Conservation (phyloP, 2,329 filamentous ascomycete genomes). For the Venturiaceae sp. region DNA sequence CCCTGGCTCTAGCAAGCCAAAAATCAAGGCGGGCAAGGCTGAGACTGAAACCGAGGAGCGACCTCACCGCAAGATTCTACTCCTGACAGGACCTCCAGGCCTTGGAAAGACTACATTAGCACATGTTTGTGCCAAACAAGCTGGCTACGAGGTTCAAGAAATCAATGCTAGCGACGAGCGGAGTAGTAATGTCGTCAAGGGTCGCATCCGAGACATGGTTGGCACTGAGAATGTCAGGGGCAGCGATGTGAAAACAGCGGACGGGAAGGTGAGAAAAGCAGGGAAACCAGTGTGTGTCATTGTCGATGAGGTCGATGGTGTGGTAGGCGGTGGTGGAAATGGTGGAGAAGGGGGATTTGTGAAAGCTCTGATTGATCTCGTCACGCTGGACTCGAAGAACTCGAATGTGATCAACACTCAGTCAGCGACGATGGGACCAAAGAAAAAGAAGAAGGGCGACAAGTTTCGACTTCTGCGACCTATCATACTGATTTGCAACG, state of each 20-base stretch:
- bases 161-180: constrained; percentile 97
- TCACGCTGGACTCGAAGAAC: constrained; percentile 80
- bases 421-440: constrained; percentile 18
- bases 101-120: constrained; percentile 93
- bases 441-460: constrained; percentile 66
- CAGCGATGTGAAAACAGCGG: constrained; percentile 43
- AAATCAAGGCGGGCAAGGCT: constrained; percentile 25
- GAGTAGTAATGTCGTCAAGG: constrained; percentile 80
- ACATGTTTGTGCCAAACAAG: constrained; percentile 90
- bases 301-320: constrained; percentile 94
- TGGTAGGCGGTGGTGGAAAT: constrained; percentile 63
- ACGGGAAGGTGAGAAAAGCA: constrained; percentile 55
- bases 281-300: constrained; percentile 86
- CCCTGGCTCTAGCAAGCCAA: constrained; percentile 59
- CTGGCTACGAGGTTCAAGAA: constrained; percentile 91
- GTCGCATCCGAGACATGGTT: constrained; percentile 80
- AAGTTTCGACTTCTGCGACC: constrained; percentile 81
- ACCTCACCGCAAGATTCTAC: constrained; percentile 74
- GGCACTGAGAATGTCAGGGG: constrained; percentile 89
- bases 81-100: constrained; percentile 85
- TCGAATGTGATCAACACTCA: constrained; percentile 23
- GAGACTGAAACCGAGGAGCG: constrained; percentile 55
- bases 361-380: constrained; percentile 85
- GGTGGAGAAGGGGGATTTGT: constrained; percentile 86
- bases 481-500: constrained; percentile 91